Conservation (phyloP, 2,329 filamentous ascomycete species). For the Aspergillus nomiae region DNA sequence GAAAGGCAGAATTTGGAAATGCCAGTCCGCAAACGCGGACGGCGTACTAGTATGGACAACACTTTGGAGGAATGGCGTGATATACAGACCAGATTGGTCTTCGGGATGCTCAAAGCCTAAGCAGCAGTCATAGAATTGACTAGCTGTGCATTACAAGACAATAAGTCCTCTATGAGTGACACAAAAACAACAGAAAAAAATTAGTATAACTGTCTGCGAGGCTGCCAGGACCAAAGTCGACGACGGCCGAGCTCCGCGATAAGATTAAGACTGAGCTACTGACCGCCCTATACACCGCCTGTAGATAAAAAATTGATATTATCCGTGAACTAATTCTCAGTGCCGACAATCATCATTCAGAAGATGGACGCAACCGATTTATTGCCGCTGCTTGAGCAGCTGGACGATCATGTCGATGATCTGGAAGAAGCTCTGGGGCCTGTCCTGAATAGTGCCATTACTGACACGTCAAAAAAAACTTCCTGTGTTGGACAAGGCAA, state of each 20-base stretch:
- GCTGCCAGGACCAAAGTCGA: not conserved
- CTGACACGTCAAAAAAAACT: slow-evolving; percentile 73
- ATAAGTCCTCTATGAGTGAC: not conserved
- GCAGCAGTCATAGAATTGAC: not conserved
- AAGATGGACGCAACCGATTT: slow-evolving; percentile 62
- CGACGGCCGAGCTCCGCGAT: not conserved
- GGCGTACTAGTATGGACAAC: slow-evolving; percentile 36
- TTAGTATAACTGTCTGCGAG: not conserved
- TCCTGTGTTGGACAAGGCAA: slow-evolving; percentile 91
- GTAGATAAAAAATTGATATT: slow-evolving; percentile 22
- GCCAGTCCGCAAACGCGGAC: slow-evolving; percentile 35
- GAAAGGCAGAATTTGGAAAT: slow-evolving; percentile 20
- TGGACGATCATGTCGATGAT: slow-evolving; percentile 77
- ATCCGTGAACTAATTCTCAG: not conserved
- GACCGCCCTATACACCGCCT: slow-evolving; percentile 27
- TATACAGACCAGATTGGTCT: not conserved
- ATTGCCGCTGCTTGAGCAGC: slow-evolving; percentile 67
- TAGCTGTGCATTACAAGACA: not conserved
- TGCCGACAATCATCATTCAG: slow-evolving; percentile 11
- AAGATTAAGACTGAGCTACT: not conserved
- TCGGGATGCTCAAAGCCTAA: not conserved
- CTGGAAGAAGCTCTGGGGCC: slow-evolving; percentile 74
- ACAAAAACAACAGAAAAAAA: not conserved
- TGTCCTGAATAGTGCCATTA: slow-evolving; percentile 66
- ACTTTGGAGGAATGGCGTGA: slow-evolving; percentile 29